These are phyloP conservation scores for Fusarium sambucinum DNA, from an alignment of 2,329 filamentous ascomycete species.

Conservation along the genomic window DNA sequence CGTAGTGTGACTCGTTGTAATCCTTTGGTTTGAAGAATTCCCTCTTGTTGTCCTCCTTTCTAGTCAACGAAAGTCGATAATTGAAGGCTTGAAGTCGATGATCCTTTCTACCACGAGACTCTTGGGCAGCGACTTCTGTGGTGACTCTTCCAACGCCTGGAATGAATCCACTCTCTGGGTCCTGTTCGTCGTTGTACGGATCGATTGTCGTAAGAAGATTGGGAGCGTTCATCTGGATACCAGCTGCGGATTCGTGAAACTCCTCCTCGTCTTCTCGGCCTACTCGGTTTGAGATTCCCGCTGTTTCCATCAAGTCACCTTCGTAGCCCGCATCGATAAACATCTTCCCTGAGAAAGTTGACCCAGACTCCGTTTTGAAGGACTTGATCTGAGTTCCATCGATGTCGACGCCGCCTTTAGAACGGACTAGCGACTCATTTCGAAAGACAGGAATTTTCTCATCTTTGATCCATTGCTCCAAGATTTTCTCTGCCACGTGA, in stretches of 20 bases:
- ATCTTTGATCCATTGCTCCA: conserved; percentile 37
- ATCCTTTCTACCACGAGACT: conserved; percentile 15
- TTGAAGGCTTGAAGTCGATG: conserved; percentile 38
- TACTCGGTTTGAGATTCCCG: conserved; percentile 30
- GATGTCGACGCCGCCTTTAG: conserved; percentile 12
- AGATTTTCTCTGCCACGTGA: conserved; percentile 32
- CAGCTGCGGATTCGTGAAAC: conserved; percentile 30
- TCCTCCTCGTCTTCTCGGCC: conserved; percentile 33
- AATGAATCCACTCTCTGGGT: conserved; percentile 27
- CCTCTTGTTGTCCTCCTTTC: conserved; percentile 16
- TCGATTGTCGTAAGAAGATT: conserved; percentile 15
- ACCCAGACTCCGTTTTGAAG: conserved; percentile 23
- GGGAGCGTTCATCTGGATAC: conserved; percentile 14
- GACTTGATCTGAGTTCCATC: conserved; percentile 20
- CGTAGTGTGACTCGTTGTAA: conserved; percentile 29
- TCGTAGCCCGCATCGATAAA: conserved; percentile 41
- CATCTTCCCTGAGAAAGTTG: conserved; percentile 27
- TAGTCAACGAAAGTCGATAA: conserved; percentile 23
- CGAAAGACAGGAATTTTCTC: conserved; percentile 34
- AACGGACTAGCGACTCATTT: conserved; percentile 25
- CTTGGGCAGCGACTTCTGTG: not conserved
- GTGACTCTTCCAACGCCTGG: conserved; percentile 12
- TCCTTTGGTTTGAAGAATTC: conserved; percentile 28
- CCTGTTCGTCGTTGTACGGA: conserved; percentile 6
- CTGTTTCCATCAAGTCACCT: conserved; percentile 38